Conservation (phyloP, 768 basidiomycete genomes). For the Tylopilus vinaceipallidus region DNA sequence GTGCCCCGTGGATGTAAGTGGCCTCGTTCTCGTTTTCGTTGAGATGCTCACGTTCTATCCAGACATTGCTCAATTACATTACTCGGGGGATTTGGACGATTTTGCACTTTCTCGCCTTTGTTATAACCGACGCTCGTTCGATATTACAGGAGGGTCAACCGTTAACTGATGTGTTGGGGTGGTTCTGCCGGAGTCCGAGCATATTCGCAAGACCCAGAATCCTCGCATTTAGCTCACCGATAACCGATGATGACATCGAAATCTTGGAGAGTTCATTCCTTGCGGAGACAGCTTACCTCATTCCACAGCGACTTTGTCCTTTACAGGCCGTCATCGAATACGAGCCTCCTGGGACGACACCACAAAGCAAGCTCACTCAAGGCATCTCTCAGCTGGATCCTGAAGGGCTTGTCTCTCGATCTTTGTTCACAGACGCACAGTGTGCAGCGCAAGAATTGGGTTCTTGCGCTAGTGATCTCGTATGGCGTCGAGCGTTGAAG, state of each 20-base stretch:
- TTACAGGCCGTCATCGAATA: constrained; percentile 56
- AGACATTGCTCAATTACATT: constrained; percentile 44
- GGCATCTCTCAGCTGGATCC: constrained; percentile 47
- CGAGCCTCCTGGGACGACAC: constrained; percentile 34
- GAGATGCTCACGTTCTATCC: constrained; percentile 3
- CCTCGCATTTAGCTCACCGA: constrained; percentile 37
- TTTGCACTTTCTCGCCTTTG: constrained; percentile 43
- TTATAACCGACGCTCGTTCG: constrained; percentile 43
- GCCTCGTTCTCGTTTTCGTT: constrained; percentile 1
- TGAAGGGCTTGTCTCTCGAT: constrained; percentile 36
- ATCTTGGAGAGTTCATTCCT: constrained; percentile 40
- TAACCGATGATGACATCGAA: constrained; percentile 30
- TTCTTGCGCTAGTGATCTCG: constrained; percentile 63
- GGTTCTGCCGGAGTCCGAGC: constrained; percentile 42
- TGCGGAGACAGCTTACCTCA: constrained; percentile 38
- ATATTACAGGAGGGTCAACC: constrained; percentile 38
- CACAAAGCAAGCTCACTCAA: constrained; percentile 44
- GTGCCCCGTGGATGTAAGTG: constrained; percentile 39
- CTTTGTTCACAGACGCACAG: constrained; percentile 47
- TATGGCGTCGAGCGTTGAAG: constrained; percentile 59
- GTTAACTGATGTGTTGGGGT: constrained; percentile 43
- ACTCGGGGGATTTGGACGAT: constrained; percentile 38
- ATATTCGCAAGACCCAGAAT: constrained; percentile 41
- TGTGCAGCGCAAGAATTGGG: constrained; percentile 56
- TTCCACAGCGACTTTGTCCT: constrained; percentile 39